Base-by-base conservation (phyloP, 176 grass and related monocot genomes). In the Luzula sylvatica region DNA sequence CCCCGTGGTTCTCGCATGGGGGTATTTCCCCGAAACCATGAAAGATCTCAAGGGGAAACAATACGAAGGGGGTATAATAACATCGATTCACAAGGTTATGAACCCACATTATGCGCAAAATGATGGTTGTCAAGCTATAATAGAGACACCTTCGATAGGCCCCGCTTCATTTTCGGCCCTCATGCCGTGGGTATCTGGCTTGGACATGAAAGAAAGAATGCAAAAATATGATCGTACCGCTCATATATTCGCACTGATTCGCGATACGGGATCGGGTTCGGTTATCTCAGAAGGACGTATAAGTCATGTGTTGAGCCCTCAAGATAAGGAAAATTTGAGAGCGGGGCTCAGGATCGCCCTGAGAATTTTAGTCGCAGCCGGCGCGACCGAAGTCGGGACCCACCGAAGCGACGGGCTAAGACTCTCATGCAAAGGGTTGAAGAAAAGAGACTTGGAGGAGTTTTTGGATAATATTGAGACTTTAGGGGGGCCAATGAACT, bases 1-100 rank as follows among this genome's bases (percentile, higher is more conserved):
- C 55, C 93, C 93, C 1, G 81, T 77, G 8, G 77, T 73, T 26
- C 58, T 92, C 27, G 93, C 71, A 0, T 98, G 93, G 93, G 93
- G 93, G 7, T 98, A 98, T 76, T 90, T 98, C 21, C 86, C 93
- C n/a, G 75, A 80, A 0, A 32, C 7, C 3, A 65, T 39, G 29
- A 20, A 27, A 53, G 67, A 74, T 42, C 68, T 86, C 19, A 42
- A 65, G 1, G 86, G 86, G 3, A 92, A 69, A 39, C 56, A 23
- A 60, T 80, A 77, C 65, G 69, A 92, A 55, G 93, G 93, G 5
- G 86, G 86, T 39, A 92, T 98, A 68, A 92, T 98, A 68, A 98
- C 93, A 13, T 82, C 59, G 20, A 55, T 98, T 72, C 86, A 83
- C 78, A 87, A 80, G 32, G 75, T 83, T 11, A 82, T 58, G 1